phyloP scores from a whole-genome alignment of 2,329 filamentous ascomycete genomes.

The Sordariomycetes sp. region DNA sequence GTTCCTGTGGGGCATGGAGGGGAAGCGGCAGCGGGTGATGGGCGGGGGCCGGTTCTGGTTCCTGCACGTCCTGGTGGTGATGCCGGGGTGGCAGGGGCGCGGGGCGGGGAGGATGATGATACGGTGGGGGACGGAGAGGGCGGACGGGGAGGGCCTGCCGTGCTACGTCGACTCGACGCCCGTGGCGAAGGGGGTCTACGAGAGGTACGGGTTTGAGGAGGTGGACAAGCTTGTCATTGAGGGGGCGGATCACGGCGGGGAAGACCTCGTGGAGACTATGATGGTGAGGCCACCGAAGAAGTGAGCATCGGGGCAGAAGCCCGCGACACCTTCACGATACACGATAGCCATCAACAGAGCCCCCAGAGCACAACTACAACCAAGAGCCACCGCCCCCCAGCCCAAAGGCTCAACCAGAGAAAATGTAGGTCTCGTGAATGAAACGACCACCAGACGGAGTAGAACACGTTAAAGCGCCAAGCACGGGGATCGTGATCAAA shows the following conservation, averaged over 20 bases:
- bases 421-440: constrained; percentile 46
- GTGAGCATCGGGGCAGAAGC: neutral
- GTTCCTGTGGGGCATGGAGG: constrained; percentile 27
- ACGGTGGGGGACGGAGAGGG: constrained; percentile 33
- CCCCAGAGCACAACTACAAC: neutral
- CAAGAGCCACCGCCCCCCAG: neutral
- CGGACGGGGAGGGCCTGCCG: constrained; percentile 23
- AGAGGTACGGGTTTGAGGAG: constrained; percentile 5
- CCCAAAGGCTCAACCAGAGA: neutral
- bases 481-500: constrained; percentile 44
- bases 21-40: constrained; percentile 25
- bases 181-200: neutral
- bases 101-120: constrained; percentile 33
- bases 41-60: constrained; percentile 32
- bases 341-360: neutral
- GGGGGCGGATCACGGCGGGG: neutral
- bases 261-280: neutral
- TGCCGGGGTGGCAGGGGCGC: constrained; percentile 28
- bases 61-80: constrained; percentile 35
- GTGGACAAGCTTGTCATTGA: neutral
- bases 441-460: constrained; percentile 41
- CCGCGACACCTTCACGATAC: too few species aligned
- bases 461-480: constrained; percentile 5
- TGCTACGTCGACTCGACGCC: constrained; percentile 2
- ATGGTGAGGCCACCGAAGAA: constrained; percentile 1